Base-by-base conservation (phyloP, 805 yeast genomes). In the Zygoascus ofunaensis region DNA sequence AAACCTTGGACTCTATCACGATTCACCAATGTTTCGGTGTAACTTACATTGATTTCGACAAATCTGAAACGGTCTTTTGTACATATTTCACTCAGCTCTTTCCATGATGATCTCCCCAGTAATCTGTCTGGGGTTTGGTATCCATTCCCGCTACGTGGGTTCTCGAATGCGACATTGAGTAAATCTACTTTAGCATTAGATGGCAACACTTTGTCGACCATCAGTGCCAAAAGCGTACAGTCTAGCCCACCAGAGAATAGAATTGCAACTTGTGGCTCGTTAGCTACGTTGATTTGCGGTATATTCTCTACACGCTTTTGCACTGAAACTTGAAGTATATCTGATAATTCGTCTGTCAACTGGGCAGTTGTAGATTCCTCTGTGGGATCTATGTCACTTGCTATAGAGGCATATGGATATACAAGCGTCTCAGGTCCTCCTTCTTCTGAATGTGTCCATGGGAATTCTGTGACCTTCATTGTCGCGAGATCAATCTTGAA, bases 241-340 rank as follows among this genome's bases (percentile, higher is more conserved):
- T 92, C 99, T 3, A 92, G 67, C 0, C 99, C 99, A 1, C 99
- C 99, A 37, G 96, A 86, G 57, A 89, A 92, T 26, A 92, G 62
- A 0, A 92, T 67, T 0, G 83, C 82, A 36, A 80, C 62, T 4
- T 62, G 60, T 1, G 47, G 3, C 10, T 34, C 30, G n/a, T 32
- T 18, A 21, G 17, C 37, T 20, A 15, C 37, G 30, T 15, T 14
- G 5, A 41, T 37, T 5, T 34, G 21, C 2, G 51, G 48, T 8
- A 49, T 39, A 22, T 42, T 33, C 8, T 18, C 15, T 4, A 43
- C 41, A 8, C 53, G 41, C 7, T n/a, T 19, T 14, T 19, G 18
- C 2, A 43, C 42, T 2, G 51, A 37, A n/a, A 24, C 22, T 2
- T 10, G 24, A 23, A 43, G 24, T 4, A 45, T 26, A 12, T 34